Evolutionary conservation across 768 basidiomycete genomes (phyloP), one percentile per base, ranked within the genome.

Genomic region (Melanogaster broomeanus): DNA sequence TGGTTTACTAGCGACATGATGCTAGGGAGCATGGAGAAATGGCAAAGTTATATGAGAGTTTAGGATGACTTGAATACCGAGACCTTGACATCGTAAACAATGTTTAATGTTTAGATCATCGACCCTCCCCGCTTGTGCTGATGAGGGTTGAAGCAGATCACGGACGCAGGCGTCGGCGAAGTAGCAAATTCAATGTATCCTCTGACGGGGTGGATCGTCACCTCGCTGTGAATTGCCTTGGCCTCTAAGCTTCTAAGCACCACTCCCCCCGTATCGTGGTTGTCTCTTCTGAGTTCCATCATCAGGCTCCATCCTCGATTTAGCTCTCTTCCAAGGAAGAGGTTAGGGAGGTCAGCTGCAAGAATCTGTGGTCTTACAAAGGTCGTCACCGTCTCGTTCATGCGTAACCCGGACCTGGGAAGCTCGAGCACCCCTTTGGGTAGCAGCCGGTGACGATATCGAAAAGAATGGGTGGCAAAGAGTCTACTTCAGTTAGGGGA

Each of bases 241-340:
- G 70, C 74, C 18, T 55, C 62, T 43, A 21, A 58, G 61, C 15
- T 58, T 15, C 56, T 64, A 49, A 12, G 50, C 56, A 34, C 67
- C 8, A 62, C 69, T 13, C 69, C 2, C 60, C 65, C 5, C 71
- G 74, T 28, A 72, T 77, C 64, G 68, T 77, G 43, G 67, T 64
- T 51, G 63, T 74, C 37, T 68, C 74, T 16, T 70, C 69, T 45
- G 67, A 70, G 58, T 69, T 74, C 54, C 75, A 77, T 57, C 61
- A 64, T 45, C 57, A 66, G 52, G 71, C 73, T 6, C 70, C 73
- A 2, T 60, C 65, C 3, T 56, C 63, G 28, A 57, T 57, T 6
- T 56, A 65, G 52, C 75, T 76, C 59, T 63, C 64, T 3, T 67
- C 66, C 9, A 45, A 67, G 34, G 72, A 70, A 34, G 75, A 77